These are phyloP conservation scores for Limnanthes douglasii DNA, from an alignment of 345 rosid genomes.

Conservation along the genomic window DNA sequence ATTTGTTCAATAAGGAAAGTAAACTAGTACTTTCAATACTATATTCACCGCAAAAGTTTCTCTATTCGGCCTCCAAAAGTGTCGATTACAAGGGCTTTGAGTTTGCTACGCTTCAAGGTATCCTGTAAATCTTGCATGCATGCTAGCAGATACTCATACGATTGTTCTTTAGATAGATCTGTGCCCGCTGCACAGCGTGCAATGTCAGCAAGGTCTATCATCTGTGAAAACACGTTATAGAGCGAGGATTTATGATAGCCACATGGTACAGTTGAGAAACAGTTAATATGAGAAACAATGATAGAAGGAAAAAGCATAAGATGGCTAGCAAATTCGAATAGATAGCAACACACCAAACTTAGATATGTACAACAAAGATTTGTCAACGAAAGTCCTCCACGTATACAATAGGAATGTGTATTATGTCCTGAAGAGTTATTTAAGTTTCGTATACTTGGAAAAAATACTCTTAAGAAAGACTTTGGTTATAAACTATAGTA, in stretches of 20 bases:
- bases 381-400: too few species aligned
- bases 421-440: too few species aligned
- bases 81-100: conserved; percentile 68
- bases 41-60: conserved; percentile 46
- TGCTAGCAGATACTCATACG: conserved; percentile 48
- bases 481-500: too few species aligned
- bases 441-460: too few species aligned
- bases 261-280: neutral
- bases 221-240: conserved; percentile 19
- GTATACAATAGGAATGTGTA: too few species aligned
- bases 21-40: conserved; percentile 4
- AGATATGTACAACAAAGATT: too few species aligned
- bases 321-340: too few species aligned
- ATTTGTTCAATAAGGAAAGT: conserved; percentile 2
- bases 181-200: conserved; percentile 67
- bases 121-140: conserved; percentile 74
- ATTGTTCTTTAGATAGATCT: conserved; percentile 42
- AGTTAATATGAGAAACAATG: neutral
- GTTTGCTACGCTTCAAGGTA: conserved; percentile 48
- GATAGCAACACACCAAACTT: too few species aligned
- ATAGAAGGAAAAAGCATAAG: neutral
- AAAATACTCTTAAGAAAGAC: too few species aligned
- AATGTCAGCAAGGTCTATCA: conserved; percentile 73
- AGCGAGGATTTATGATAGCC: neutral
- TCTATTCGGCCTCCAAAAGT: conserved; percentile 71